phyloP scores from a whole-genome alignment of 2,329 filamentous ascomycete genomes.

The Fusarium sterilihyphosum region DNA sequence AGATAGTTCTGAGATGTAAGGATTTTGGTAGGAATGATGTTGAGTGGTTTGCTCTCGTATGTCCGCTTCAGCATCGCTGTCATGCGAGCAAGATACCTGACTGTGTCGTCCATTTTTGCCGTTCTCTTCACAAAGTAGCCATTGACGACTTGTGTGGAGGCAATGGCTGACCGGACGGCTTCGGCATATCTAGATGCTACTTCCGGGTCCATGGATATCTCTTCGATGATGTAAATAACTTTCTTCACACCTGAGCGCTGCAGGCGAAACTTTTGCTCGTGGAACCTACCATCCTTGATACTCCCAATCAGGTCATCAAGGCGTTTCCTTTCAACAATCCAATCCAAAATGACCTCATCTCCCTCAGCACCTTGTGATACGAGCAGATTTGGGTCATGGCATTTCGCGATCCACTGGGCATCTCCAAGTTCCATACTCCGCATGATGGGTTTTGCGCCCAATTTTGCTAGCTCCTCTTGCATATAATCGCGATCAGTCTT shows the following conservation, averaged over 20 bases:
- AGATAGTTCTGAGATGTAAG: conserved; percentile 74
- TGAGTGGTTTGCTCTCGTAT: conserved; percentile 68
- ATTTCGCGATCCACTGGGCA: conserved; percentile 81
- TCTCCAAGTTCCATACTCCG: conserved; percentile 78
- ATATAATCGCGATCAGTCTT: conserved; percentile 82
- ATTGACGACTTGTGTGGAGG: conserved; percentile 80
- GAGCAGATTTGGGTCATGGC: conserved; percentile 67
- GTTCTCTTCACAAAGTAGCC: conserved; percentile 84
- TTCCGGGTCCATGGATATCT: conserved; percentile 69
- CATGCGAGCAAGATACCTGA: conserved; percentile 78
- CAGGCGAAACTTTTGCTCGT: conserved; percentile 85
- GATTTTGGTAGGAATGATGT: conserved; percentile 72
- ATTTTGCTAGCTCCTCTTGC: conserved; percentile 74
- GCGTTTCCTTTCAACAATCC: conserved; percentile 83
- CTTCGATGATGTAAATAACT: conserved; percentile 82
- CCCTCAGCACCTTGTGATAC: conserved; percentile 67
- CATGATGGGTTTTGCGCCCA: conserved; percentile 72
- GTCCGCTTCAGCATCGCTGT: conserved; percentile 72
- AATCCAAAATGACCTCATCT: conserved; percentile 79
- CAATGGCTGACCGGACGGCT: conserved; percentile 76
- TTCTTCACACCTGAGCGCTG: conserved; percentile 77
- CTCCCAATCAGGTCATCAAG: conserved; percentile 82
- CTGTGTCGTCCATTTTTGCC: conserved; percentile 78
- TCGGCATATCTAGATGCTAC: conserved; percentile 69
- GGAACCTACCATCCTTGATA: conserved; percentile 84